phyloP scores from a whole-genome alignment of 306 rosid genomes.

The Parietaria judaica region DNA sequence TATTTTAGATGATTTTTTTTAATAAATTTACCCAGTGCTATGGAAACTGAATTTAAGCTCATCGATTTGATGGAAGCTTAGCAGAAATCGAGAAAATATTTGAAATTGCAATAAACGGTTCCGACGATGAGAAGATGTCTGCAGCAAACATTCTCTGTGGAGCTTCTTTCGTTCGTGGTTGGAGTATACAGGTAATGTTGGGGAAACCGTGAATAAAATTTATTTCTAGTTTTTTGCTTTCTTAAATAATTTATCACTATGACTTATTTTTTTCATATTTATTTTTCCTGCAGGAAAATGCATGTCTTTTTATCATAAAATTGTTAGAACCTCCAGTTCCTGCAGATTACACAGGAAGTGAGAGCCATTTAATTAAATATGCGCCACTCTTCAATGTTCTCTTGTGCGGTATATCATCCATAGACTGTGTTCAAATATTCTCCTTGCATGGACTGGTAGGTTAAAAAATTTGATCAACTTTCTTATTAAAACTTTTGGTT shows the following conservation, averaged over 20 bases:
- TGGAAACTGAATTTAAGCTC: slow-evolving; percentile 60
- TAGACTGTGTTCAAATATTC: slow-evolving; percentile 74
- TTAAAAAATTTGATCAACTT: slow-evolving; percentile 9
- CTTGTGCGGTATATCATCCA: slow-evolving; percentile 63
- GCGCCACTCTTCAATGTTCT: slow-evolving; percentile 72
- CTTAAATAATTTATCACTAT: background rate
- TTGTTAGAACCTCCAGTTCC: slow-evolving; percentile 61
- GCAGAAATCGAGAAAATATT: slow-evolving; percentile 82
- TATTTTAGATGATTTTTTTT: slow-evolving; percentile 36
- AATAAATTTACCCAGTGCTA: slow-evolving; percentile 30
- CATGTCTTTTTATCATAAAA: slow-evolving; percentile 43
- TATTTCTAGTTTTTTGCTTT: background rate
- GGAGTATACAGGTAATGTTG: slow-evolving; percentile 84
- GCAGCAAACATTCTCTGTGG: slow-evolving; percentile 90
- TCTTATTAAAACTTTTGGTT: background rate
- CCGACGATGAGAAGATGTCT: slow-evolving; percentile 78
- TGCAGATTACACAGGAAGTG: slow-evolving; percentile 49
- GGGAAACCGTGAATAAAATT: background rate
- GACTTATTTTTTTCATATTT: background rate
- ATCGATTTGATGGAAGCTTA: slow-evolving; percentile 91
- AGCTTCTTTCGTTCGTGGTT: slow-evolving; percentile 80
- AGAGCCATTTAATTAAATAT: slow-evolving; percentile 64
- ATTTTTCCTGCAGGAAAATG: slow-evolving; percentile 58
- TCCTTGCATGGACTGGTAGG: slow-evolving; percentile 94
- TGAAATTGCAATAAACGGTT: slow-evolving; percentile 76